These are phyloP conservation scores for Kluyveromyces sp. DNA, from an alignment of 1,139 yeast genomes.

Conservation along the genomic window DNA sequence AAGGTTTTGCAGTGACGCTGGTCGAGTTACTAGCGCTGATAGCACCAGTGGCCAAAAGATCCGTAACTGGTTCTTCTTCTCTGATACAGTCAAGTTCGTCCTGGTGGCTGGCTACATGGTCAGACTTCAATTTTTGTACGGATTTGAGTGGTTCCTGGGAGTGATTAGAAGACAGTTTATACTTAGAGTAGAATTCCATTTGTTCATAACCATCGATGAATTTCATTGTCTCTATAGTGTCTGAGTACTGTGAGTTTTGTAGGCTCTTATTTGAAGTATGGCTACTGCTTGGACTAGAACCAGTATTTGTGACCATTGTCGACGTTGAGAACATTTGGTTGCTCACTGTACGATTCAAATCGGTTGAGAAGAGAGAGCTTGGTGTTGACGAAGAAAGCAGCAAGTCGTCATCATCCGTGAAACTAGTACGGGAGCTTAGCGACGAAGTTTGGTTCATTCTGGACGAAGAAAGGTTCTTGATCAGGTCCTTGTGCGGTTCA, in stretches of 20 bases:
- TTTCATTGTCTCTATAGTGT: slow-evolving; percentile 7
- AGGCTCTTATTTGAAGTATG: slow-evolving; percentile 5
- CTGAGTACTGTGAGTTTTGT: slow-evolving; percentile 1
- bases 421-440: slow-evolving; percentile 14
- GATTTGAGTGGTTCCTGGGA: slow-evolving; percentile 3
- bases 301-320: neutral
- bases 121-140: slow-evolving; percentile 2
- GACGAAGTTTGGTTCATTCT: slow-evolving; percentile 15
- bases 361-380: slow-evolving; percentile 20
- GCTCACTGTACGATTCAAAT: slow-evolving; percentile 12
- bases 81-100: slow-evolving; percentile 11
- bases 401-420: slow-evolving; percentile 19
- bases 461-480: slow-evolving; percentile 5
- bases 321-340: slow-evolving; percentile 2
- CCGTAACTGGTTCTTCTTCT: slow-evolving; percentile 10
- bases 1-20: neutral
- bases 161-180: slow-evolving; percentile 2
- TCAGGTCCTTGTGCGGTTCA: slow-evolving; percentile 3
- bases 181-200: slow-evolving; percentile 16
- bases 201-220: slow-evolving; percentile 20
- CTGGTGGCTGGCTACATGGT: neutral
- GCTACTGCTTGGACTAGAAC: slow-evolving; percentile 6
- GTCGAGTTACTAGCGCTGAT: no score
- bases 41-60: neutral
- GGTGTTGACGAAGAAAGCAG: slow-evolving; percentile 21